These are phyloP conservation scores for Colletotrichum viniferum DNA, from an alignment of 2,329 filamentous ascomycete genomes.

Conservation along the genomic window DNA sequence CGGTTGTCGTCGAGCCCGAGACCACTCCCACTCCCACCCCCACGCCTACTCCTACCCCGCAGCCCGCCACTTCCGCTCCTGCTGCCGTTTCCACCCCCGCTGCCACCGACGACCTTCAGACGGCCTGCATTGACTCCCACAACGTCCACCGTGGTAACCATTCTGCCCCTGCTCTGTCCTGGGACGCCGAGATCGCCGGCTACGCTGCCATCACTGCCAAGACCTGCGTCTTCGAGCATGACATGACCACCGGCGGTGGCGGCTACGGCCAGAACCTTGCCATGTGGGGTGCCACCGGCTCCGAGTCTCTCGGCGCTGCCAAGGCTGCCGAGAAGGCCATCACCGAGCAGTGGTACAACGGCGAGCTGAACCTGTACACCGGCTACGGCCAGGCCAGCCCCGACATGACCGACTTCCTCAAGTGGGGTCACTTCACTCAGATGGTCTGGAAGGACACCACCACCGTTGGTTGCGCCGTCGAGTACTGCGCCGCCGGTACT, in stretches of 20 bases:
- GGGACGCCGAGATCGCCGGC: constrained; percentile 66
- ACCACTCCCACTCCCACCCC: constrained; percentile 14
- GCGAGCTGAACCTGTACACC: constrained; percentile 63
- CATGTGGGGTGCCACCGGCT: constrained; percentile 52
- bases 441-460: constrained; percentile 44
- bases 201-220: constrained; percentile 69
- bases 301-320: constrained; percentile 50
- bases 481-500: constrained; percentile 64
- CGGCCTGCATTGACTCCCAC: constrained; percentile 71
- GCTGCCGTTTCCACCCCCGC: constrained; percentile 13
- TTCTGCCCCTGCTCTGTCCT: constrained; percentile 67
- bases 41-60: constrained; percentile 13
- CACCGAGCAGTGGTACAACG: constrained; percentile 88
- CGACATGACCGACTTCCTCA: constrained; percentile 64
- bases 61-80: constrained; percentile 26
- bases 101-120: constrained; percentile 32
- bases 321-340: constrained; percentile 69
- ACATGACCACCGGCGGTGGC: constrained; percentile 66
- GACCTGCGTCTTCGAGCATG: constrained; percentile 75
- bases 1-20: constrained; percentile 13
- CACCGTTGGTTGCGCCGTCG: constrained; percentile 64
- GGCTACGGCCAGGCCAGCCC: constrained; percentile 67
- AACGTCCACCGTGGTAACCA: constrained; percentile 88
- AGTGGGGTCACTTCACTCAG: constrained; percentile 63
- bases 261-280: constrained; percentile 94